Conservation (phyloP, 257 asterid genomes). For the Fraxinus anomala region DNA sequence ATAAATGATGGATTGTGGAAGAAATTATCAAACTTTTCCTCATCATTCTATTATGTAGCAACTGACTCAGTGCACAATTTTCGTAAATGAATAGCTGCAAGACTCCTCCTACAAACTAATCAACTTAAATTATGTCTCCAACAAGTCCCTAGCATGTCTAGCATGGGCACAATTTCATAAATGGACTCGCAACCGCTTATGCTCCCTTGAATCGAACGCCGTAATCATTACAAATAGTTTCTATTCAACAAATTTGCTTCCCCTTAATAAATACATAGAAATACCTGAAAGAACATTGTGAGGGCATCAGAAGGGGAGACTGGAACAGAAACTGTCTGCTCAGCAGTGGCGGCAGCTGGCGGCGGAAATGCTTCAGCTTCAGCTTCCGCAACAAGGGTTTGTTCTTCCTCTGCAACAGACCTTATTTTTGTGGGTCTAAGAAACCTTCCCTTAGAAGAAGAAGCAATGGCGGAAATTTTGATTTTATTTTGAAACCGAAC, state of each 20-base stretch:
- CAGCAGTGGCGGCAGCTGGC: conserved; percentile 34
- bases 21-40: not conserved
- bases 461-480: conserved; percentile 27
- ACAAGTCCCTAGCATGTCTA: not conserved
- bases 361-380: conserved; percentile 35
- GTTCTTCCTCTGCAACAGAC: conserved; percentile 55
- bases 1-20: not conserved
- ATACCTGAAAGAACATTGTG: conserved; percentile 82
- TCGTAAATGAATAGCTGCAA: no score
- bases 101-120: not conserved
- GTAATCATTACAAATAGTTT: not conserved
- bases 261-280: not conserved
- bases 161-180: not conserved
- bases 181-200: not conserved
- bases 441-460: conserved; percentile 22
- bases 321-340: conserved; percentile 73
- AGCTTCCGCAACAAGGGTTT: conserved; percentile 32
- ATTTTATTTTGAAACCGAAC: conserved; percentile 23
- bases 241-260: not conserved
- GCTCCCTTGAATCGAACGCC: not conserved
- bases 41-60: not conserved
- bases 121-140: no score
- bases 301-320: conserved; percentile 87
- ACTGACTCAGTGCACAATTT: no score
- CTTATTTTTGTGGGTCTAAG: conserved; percentile 35